Evolutionary conservation across 257 asterid species (phyloP), one percentile per base, ranked within the genome.

Genomic region (Forsythia viridissima): DNA sequence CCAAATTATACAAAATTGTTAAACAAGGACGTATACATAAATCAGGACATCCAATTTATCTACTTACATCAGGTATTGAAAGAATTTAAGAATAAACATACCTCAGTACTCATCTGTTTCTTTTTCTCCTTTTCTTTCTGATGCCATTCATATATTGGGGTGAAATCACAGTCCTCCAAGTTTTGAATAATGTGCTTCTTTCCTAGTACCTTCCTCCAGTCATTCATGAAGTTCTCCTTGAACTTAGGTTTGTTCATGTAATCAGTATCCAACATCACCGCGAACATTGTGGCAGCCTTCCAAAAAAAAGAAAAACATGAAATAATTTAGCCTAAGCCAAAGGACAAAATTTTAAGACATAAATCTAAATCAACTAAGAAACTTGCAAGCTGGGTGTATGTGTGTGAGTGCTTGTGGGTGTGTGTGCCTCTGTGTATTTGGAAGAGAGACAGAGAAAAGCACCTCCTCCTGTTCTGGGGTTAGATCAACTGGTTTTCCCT

Each of bases 381-480:
- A 30, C 34, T 30, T 30, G 34, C 34, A 30, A 30, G 34, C 2
- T 30, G 0, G 34, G 34, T 30, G 34, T 30, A 30, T 30, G 34
- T 30, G 34, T 30, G 34, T 30, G 34, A 30, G 44, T 41, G 44
- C 44, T 41, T 41, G 44, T 41, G 44, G 8, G 44, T 13, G 63
- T 42, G 39, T 5, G 38, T 30, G 77, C 5, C 34, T 30, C 34
- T 30, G 34, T 30, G 34, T 30, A 1, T 30, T 30, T 30, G 34
- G 34, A 30, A 30, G 38, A 11, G 70, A n/a, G 76, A 18, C 51
- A 16, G 51, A 12, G 74, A 39, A 72, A 13, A 67, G 43, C 69
- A 96, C 99, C 98, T 96, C 99, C 82, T 96, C 99, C 85, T 93
- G 99, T 80, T 87, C 94, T n/a, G 94, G 95, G 48, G 98, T 82